Evolutionary conservation across 108 stramenopile genomes (phyloP).

Genomic region (Nannochloropsis granulata): DNA sequence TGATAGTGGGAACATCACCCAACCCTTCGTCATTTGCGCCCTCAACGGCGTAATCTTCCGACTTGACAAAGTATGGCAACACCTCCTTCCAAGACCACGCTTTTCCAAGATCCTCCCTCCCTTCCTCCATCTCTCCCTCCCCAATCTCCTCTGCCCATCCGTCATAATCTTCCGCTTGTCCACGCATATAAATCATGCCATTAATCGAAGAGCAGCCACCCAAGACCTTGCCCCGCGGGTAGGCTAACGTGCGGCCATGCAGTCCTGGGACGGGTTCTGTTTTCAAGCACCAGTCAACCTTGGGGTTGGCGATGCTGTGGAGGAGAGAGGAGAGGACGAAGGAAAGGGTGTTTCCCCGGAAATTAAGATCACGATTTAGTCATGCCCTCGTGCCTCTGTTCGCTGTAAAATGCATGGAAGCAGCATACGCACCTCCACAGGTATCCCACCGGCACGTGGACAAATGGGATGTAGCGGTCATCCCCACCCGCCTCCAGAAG

Average conservation of each 20-base stretch:
- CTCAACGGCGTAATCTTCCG: conserved; percentile 17
- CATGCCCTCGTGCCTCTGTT: no score
- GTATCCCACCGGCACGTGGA: background rate
- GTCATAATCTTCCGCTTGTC: conserved; percentile 43
- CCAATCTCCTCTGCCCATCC: conserved; percentile 31
- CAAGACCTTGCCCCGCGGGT: conserved; percentile 41
- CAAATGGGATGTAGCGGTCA: background rate
- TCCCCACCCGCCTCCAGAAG: conserved; percentile 38
- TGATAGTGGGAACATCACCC: background rate
- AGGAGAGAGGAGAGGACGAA: background rate
- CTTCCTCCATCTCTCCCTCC: background rate
- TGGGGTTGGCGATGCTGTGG: background rate
- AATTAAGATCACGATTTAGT: no score
- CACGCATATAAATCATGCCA: conserved; percentile 44
- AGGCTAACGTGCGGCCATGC: conserved; percentile 9
- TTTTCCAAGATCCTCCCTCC: background rate
- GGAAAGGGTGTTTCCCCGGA: no score
- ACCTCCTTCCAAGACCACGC: conserved; percentile 34
- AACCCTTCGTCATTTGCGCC: background rate
- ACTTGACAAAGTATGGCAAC: conserved; percentile 42
- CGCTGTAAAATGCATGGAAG: no score
- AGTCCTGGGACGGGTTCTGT: background rate
- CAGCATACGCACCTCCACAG: background rate
- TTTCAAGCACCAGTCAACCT: background rate
- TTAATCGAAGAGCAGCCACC: conserved; percentile 47